Evolutionary conservation across 163 green algal species (phyloP), one percentile per base, ranked within the genome.

Genomic region (Trebouxiophyceae sp.): DNA sequence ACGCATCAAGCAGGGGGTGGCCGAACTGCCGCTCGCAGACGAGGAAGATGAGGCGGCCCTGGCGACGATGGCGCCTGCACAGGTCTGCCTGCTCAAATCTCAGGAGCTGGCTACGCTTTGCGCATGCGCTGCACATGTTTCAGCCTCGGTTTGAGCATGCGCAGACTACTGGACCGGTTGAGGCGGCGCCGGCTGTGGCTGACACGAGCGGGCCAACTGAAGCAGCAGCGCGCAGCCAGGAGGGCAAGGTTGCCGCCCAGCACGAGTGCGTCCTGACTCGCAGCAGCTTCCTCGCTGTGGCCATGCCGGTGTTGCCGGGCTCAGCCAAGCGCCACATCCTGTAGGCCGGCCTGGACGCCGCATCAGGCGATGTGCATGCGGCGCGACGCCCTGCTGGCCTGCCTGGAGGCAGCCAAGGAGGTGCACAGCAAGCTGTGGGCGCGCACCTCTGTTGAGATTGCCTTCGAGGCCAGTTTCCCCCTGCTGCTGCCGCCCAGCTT

Each of bases 341-440:
- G 24, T 8, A 32, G 16, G 26, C 5, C 1, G 16, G 2, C 58
- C 20, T 74, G 66, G 76, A 76, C 63, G 8, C 29, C 5, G 2
- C 34, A 22, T 0, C 73, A 79, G 54, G 57, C 68, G 6, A 2
- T 57, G 27, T 32, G 29, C 57, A 68, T 77, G 72, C 71, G 76
- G 67, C 63, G 78, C 24, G 68, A 70, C 3, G 74, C 72, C 16
- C 63, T 85, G 55, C 32, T 83, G 26, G 70, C 77, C 45, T 85
- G 78, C 57, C 45, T 83, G 33, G 67, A 83, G n/a, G 66, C 34
- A 29, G 34, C 62, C 26, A 70, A 68, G 24, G 67, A 47, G 12
- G 60, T 54, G 32, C 69, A 79, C 65, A 44, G 60, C 47, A 57
- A 71, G n/a, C 45, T 63, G 7, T 85, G 78, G 78, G 75, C 78